These are phyloP conservation scores for Malassezia dermatis DNA, from an alignment of 1,284 basidiomycete species.

Conservation along the genomic window DNA sequence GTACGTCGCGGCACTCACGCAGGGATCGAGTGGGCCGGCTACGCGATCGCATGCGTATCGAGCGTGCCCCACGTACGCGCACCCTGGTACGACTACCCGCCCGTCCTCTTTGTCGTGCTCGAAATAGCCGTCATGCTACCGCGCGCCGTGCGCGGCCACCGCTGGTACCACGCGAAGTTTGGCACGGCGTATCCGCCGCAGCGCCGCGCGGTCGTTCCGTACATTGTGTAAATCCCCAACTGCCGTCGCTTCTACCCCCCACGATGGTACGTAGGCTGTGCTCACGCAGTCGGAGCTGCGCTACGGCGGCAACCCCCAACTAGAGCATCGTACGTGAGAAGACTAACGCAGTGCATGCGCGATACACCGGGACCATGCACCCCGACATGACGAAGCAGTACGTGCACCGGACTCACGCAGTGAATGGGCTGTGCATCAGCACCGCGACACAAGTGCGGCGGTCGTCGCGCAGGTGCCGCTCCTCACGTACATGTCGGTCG, in stretches of 20 bases:
- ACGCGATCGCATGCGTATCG: constrained; percentile 22
- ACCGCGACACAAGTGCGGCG: constrained; percentile 81
- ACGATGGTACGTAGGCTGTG: constrained; percentile 12
- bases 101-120: constrained; percentile 56
- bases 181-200: constrained; percentile 57
- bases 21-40: constrained; percentile 46
- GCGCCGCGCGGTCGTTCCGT: constrained; percentile 60
- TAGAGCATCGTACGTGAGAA: constrained; percentile 28
- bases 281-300: constrained; percentile 15
- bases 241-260: not conserved
- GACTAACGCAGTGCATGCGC: constrained; percentile 59
- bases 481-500: constrained; percentile 75
- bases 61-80: constrained; percentile 12
- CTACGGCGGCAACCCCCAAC: constrained; percentile 27
- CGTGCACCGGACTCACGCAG: constrained; percentile 51
- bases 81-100: constrained; percentile 27
- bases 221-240: constrained; percentile 52
- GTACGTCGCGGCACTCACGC: constrained; percentile 19
- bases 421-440: constrained; percentile 95
- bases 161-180: constrained; percentile 68
- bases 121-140: constrained; percentile 68
- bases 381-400: constrained; percentile 44
- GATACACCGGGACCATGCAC: constrained; percentile 73
- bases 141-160: constrained; percentile 65
- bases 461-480: constrained; percentile 84